Base-by-base conservation (phyloP, 2,329 filamentous ascomycete species). In the Eutypa lata region DNA sequence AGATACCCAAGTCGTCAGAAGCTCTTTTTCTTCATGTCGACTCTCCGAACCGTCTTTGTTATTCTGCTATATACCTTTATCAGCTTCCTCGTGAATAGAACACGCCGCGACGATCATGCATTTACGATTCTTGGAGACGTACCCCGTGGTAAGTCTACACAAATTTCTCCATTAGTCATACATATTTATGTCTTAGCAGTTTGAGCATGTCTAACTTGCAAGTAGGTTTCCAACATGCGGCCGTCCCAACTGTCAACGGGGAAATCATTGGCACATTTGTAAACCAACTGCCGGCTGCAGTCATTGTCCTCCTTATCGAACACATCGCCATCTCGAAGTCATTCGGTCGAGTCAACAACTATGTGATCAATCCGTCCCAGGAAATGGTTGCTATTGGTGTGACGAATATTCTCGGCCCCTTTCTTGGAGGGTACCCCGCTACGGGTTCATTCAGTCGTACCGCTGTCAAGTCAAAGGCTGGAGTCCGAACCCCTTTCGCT, bases 281-380 rank as follows among this genome's bases (percentile, higher is more conserved):
- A 1, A 76, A 78, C 43, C 81, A 97, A 58, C 76, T 97, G 3
- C 94, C 94, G 0, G 89, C 89, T 7, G 87, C 89, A 1, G 86
- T 97, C 49, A 96, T 97, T 59, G 92, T 99, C n/a, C 79, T 97
- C 53, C 79, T 97, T 35, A 95, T 97, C 56, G 94, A 97, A 72
- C 93, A 97, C 68, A 96, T 97, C 63, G 91, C 93, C 47, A 97
- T 97, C 57, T 91, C 92, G 18, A 99, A 97, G 71, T 97, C 93
- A 0, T 97, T 99, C 61, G 94, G 94, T 10, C 84, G 93, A 54
- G 83, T 97, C 63, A 97, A 97, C 76, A 96, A 96, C 74, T 99
- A 99, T 72, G 87, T 84, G 16, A 97, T 99, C 68, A 87, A 97
- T 62, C 92, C 94, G 0, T 97, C 93, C 0, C 93, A 99, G 69